These are phyloP conservation scores for Trichoderma guizhouense DNA, from an alignment of 2,329 filamentous ascomycete species.

Conservation along the genomic window DNA sequence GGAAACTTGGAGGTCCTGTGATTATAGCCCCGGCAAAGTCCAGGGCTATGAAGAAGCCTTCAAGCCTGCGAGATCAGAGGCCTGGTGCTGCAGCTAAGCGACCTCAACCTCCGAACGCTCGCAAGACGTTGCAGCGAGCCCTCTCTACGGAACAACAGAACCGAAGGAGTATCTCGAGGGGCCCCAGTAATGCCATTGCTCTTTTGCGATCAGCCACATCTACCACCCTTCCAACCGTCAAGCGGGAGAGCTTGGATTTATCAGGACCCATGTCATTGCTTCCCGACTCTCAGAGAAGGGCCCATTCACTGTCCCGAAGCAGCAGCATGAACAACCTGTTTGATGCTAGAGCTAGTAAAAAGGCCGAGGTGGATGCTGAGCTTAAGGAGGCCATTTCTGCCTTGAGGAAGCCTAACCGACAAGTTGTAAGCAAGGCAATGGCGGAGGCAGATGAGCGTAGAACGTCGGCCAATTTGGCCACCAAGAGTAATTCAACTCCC, in stretches of 20 bases:
- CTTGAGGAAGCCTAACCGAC: conserved; percentile 72
- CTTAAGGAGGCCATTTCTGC: conserved; percentile 70
- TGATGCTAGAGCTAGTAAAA: conserved; percentile 60
- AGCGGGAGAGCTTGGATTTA: conserved; percentile 65
- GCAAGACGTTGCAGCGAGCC: conserved; percentile 59
- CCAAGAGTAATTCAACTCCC: conserved; percentile 46
- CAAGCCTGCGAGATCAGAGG: conserved; percentile 43
- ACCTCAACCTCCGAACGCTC: conserved; percentile 38
- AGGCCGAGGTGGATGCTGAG: conserved; percentile 65
- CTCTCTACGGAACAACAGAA: conserved; percentile 57
- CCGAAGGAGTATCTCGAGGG: conserved; percentile 53
- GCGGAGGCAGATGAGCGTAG: conserved; percentile 65
- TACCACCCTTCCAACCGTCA: conserved; percentile 57
- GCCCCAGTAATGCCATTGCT: conserved; percentile 56
- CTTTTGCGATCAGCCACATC: conserved; percentile 68
- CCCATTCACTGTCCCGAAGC: conserved; percentile 36
- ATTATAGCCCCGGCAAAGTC: conserved; percentile 54
- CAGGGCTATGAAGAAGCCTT: conserved; percentile 44
- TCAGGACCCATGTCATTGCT: conserved; percentile 34
- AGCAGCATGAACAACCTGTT: conserved; percentile 49
- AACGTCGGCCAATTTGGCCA: conserved; percentile 43
- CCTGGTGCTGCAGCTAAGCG: conserved; percentile 53
- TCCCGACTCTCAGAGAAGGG: conserved; percentile 36
- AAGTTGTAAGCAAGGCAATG: conserved; percentile 63
- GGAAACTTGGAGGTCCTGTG: conserved; percentile 71